Base-by-base conservation (phyloP, 129 eudicot genomes). In the Logfia minima region DNA sequence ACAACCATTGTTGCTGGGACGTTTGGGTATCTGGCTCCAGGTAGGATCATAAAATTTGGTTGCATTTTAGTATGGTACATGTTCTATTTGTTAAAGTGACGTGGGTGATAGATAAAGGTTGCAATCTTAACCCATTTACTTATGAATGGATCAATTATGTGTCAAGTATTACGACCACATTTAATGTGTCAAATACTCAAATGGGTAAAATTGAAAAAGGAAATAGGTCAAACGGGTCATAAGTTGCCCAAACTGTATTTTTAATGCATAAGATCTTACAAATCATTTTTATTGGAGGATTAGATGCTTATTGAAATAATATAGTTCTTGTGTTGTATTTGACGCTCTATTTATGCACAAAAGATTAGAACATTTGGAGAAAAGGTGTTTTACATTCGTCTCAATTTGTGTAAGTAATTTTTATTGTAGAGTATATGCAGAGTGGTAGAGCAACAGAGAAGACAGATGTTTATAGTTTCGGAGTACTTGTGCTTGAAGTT, bases 1-100 rank as follows among this genome's bases (percentile, higher is more conserved):
- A 95, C 99, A 28, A 95, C 99, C 29, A 95, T 95, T 71, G 99
- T 95, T 60, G 99, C 99, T 72, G 99, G 99, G 45, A 95, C 99
- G 6, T 95, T 95, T 84, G 99, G 99, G 37, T 95, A 95, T 85
- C 80, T 95, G 68, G 99, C 99, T 83, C 99, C 99, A 70, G 99
- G 99, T 95, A 75, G 34, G 81, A 73, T 73, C 72, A 69, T 22
- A 5, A 43, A 21, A 45, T 66, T 53, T 4, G 48, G 70, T 39
- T 78, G 23, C 23, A 58, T 22, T 58, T 21, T 19, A 19, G 63
- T 37, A 24, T 16, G 22, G 28, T 45, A 29, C 74, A 51, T 66
- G 32, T 32, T 66, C 14, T 76, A 18, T 62, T 43, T 63, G 41
- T 62, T 41, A 41, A 41, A 75, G 8, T 26, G 45, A 63, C 45